A percentile compares a stretch with the other conserved stretches of the same genome.
Evolutionary conservation across 129 eudicot genomes (phyloP).

Genomic region (Chrysanthemum seticuspe): DNA sequence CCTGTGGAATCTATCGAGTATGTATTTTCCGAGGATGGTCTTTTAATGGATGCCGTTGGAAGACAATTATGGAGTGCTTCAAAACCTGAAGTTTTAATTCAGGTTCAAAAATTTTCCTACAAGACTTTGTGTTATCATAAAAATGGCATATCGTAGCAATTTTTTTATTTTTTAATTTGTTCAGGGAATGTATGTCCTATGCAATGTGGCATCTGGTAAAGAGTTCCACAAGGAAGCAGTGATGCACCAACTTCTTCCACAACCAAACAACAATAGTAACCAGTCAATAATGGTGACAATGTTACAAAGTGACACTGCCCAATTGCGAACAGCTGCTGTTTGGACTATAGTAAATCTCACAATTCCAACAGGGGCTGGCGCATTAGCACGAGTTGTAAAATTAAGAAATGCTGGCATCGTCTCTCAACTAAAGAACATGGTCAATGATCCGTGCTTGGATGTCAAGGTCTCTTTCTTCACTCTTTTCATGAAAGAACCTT

Average conservation of each 20-base stretch:
- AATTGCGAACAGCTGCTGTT: slow-evolving; percentile 73
- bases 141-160: neutral
- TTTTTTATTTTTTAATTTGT: neutral
- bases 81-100: slow-evolving; percentile 69
- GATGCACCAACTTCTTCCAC: slow-evolving; percentile 62
- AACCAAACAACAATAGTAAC: slow-evolving; percentile 29
- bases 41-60: slow-evolving; percentile 71
- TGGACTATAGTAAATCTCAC: slow-evolving; percentile 91
- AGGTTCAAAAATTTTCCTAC: slow-evolving; percentile 43
- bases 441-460: slow-evolving; percentile 81
- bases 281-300: slow-evolving; percentile 45
- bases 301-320: slow-evolving; percentile 71
- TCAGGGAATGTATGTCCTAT: slow-evolving; percentile 78
- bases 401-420: slow-evolving; percentile 73
- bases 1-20: slow-evolving; percentile 55
- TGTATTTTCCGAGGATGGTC: slow-evolving; percentile 64
- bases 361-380: slow-evolving; percentile 69
- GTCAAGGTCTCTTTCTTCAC: slow-evolving; percentile 58
- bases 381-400: slow-evolving; percentile 53
- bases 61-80: slow-evolving; percentile 59
- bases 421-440: slow-evolving; percentile 70
- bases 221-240: slow-evolving; percentile 90
- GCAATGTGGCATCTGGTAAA: slow-evolving; percentile 90
- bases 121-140: slow-evolving; percentile 3
- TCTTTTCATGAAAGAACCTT: neutral